Evolutionary conservation across 768 basidiomycete species (phyloP).

Genomic region (Steccherinum ochraceum): DNA sequence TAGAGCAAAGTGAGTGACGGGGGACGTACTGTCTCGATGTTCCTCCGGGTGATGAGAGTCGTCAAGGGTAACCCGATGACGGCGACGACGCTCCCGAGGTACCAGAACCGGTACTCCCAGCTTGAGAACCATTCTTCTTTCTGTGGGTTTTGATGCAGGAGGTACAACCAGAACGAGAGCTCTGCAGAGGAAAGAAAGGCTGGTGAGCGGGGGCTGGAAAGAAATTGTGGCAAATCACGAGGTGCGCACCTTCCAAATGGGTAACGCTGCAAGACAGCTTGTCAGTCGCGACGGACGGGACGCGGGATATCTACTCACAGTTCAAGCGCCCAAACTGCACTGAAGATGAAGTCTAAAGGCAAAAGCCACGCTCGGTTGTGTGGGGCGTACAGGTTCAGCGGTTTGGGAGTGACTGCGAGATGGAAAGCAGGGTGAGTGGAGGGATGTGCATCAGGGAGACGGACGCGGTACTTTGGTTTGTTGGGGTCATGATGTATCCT

Average conservation of each 20-base stretch:
- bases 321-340: constrained; percentile 72
- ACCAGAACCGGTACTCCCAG: constrained; percentile 74
- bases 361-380: constrained; percentile 48
- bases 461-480: constrained; percentile 18
- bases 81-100: constrained; percentile 54
- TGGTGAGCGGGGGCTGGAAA: not conserved
- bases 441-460: not conserved
- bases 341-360: constrained; percentile 65
- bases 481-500: constrained; percentile 36
- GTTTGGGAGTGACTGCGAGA: constrained; percentile 41
- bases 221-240: too few relatives aligned
- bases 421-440: not conserved
- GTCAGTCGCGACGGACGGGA: not conserved
- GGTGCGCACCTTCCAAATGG: constrained; percentile 65
- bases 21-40: constrained; percentile 51
- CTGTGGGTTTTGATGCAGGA: constrained; percentile 68
- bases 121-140: constrained; percentile 75
- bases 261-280: constrained; percentile 44
- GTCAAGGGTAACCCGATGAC: constrained; percentile 70
- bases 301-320: too few relatives aligned
- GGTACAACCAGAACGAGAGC: constrained; percentile 77
- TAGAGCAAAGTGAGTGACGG: constrained; percentile 9
- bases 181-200: constrained; percentile 47
- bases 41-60: constrained; percentile 48
- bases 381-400: constrained; percentile 44